These are phyloP conservation scores for Forsythia viridissima DNA, from an alignment of 257 asterid genomes.

Conservation along the genomic window DNA sequence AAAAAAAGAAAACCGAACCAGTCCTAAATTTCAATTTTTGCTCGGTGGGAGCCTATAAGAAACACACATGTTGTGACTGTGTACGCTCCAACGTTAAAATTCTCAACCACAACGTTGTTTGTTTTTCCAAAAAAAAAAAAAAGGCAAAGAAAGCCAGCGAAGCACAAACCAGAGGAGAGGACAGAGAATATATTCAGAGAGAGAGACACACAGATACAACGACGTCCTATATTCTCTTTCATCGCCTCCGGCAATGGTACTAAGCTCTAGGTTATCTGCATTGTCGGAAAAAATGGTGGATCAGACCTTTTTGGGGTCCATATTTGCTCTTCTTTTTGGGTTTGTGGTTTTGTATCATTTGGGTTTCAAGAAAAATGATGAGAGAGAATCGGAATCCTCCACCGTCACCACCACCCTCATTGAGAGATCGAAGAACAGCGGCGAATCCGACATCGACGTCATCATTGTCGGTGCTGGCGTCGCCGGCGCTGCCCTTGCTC, in stretches of 20 bases:
- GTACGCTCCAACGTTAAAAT: neutral
- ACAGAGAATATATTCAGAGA: neutral
- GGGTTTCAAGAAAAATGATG: neutral
- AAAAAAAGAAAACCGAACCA: too few relatives aligned
- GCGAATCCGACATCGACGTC: neutral
- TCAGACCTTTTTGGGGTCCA: neutral
- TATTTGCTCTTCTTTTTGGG: neutral
- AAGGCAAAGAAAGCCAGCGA: neutral
- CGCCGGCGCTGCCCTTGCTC: conserved; percentile 7
- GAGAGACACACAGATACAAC: neutral
- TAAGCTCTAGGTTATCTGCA: neutral
- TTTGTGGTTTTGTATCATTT: neutral
- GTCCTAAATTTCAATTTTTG: too few relatives aligned
- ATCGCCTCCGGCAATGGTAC: neutral
- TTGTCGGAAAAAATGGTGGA: neutral
- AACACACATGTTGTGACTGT: too few relatives aligned
- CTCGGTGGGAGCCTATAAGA: too few relatives aligned
- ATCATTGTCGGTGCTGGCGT: conserved; percentile 3
- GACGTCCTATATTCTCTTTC: neutral
- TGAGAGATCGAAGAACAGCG: neutral
- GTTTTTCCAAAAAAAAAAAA: neutral
- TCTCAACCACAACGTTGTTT: neutral
- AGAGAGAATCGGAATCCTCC: neutral
- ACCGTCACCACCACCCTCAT: neutral
- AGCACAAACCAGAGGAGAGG: neutral